These are phyloP conservation scores for Wallacemonas sp. DNA, from an alignment of 208 protist species.

Conservation along the genomic window DNA sequence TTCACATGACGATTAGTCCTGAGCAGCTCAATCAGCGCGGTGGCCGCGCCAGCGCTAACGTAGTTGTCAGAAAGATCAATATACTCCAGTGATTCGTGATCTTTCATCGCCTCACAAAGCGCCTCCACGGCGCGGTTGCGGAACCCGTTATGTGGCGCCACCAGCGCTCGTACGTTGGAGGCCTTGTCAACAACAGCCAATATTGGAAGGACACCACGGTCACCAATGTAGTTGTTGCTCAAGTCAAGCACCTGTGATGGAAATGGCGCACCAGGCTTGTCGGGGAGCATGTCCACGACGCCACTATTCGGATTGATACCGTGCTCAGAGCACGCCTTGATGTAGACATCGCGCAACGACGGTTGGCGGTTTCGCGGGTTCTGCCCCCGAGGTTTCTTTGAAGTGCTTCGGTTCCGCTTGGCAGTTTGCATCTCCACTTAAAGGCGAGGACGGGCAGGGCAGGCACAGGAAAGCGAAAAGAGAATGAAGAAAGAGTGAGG, in stretches of 20 bases:
- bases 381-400: conserved; percentile 13
- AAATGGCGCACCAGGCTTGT: conserved; percentile 34
- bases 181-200: conserved; percentile 60
- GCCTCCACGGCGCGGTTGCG: conserved; percentile 74
- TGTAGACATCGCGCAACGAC: conserved; percentile 78
- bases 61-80: conserved; percentile 91
- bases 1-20: conserved; percentile 57
- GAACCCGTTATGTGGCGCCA: conserved; percentile 83
- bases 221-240: conserved; percentile 86
- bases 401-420: conserved; percentile 19
- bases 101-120: conserved; percentile 39
- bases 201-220: conserved; percentile 80
- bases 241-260: conserved; percentile 61
- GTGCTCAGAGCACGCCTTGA: conserved; percentile 70
- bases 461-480: conserved; percentile 15
- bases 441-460: conserved; percentile 10
- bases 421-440: background rate
- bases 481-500: background rate
- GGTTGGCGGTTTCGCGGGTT: conserved; percentile 20
- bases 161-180: conserved; percentile 46
- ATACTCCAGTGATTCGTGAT: conserved; percentile 57
- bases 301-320: conserved; percentile 75
- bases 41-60: conserved; percentile 86
- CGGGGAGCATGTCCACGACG: conserved; percentile 56
- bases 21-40: conserved; percentile 55